Base-by-base conservation (phyloP, 352 stramenopile genomes). In the Pythium rishiriense region DNA sequence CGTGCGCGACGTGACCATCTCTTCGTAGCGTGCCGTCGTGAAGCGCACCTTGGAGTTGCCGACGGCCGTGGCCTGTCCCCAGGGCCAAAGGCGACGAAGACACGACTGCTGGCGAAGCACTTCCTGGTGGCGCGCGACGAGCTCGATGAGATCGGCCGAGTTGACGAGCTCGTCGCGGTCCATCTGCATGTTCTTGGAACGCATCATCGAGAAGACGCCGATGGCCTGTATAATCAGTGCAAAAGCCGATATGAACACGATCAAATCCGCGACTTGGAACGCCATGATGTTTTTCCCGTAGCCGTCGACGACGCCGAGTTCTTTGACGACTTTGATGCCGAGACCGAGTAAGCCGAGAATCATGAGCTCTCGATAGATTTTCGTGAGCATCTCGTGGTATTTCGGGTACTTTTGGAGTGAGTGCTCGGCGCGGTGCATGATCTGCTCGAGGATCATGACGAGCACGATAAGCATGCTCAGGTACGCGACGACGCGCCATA, bases 301-400 rank as follows among this genome's bases (percentile, higher is more conserved):
- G 35, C 43, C 39, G 50, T 65, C 50, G 4, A 70, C 29, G 4
- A 55, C 55, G 3, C 26, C 48, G 2, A 65, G 22, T 26, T 68
- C 66, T 29, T 73, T 64, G 55, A 71, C 50, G 26, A 75, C 62
- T 47, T 78, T 78, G 59, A 78, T 70, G 4, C 71, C 46, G 24
- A 79, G 56, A 45, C 67, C 69, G 42, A 78, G 62, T 15, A 78
- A 31, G 0, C 71, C 71, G 10, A 69, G 62, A 50, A 64, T 64
- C 62, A 64, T 64, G 35, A 69, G 54, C 25, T 69, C 64, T 39
- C 63, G 22, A 24, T 55, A 88, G 10, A 69, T 70, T 45, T 88
- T 90, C 8, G 66, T 77, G 22, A 88, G 58, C 73, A 90, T 90
- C 24, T 88, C 73, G 49, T 83, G 59, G 51, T 87, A 90, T 59